A percentile compares a stretch with the other conserved stretches of the same genome.
phyloP scores from a whole-genome alignment of 805 yeast species.

The Ogataea thermomethanolica region DNA sequence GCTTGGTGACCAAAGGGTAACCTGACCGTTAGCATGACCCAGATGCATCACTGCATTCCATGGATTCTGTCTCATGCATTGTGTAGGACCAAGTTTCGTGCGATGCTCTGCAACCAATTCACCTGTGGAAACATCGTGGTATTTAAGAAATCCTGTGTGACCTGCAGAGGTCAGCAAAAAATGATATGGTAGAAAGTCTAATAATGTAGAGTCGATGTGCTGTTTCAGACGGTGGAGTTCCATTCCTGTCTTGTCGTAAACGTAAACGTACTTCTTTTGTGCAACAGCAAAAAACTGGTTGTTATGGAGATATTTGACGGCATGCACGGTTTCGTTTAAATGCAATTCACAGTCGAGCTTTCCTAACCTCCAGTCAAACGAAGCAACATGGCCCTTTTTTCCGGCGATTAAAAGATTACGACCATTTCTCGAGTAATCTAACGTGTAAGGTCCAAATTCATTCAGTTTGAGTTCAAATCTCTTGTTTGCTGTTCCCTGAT shows the following conservation, averaged over 20 bases:
- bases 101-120: conserved; percentile 74
- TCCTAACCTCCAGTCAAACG: conserved; percentile 94
- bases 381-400: conserved; percentile 89
- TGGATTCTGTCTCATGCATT: conserved; percentile 84
- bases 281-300: conserved; percentile 96
- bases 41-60: conserved; percentile 94
- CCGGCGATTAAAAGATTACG: conserved; percentile 84
- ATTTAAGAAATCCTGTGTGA: conserved; percentile 80
- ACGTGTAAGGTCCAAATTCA: conserved; percentile 81
- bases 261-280: conserved; percentile 89
- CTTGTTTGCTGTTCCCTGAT: conserved; percentile 69
- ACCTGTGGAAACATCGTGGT: conserved; percentile 96
- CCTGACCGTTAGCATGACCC: conserved; percentile 92
- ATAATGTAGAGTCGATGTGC: conserved; percentile 77
- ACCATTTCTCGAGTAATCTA: conserved; percentile 86
- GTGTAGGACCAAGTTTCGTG: conserved; percentile 88
- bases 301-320: conserved; percentile 85
- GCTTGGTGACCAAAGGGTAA: conserved; percentile 90
- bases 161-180: conserved; percentile 86
- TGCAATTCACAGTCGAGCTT: conserved; percentile 75
- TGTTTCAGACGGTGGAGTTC: conserved; percentile 90
- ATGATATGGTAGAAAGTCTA: conserved; percentile 92
- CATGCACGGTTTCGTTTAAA: conserved; percentile 84
- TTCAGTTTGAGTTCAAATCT: conserved; percentile 67
- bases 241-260: conserved; percentile 86